phyloP scores from a whole-genome alignment of 805 yeast species.

The Suhomyces sp. region DNA sequence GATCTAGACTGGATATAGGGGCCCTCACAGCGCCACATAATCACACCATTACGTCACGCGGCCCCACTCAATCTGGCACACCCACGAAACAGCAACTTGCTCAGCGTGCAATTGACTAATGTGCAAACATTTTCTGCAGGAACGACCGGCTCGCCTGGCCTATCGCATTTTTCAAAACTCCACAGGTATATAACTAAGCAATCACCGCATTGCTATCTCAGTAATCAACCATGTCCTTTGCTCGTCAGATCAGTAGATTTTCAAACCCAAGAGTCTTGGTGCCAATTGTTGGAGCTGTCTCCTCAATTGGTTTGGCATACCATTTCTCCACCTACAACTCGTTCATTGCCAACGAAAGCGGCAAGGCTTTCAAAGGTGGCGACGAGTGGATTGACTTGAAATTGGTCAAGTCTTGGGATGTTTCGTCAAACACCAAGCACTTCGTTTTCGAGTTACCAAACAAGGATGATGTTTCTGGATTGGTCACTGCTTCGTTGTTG shows the following conservation, averaged over 20 bases:
- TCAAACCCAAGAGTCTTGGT: conserved; percentile 25
- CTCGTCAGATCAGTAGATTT: conserved; percentile 21
- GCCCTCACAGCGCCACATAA: not conserved
- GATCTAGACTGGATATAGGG: not conserved
- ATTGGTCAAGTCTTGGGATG: conserved; percentile 39
- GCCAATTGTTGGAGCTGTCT: conserved; percentile 31
- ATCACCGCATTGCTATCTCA: not conserved
- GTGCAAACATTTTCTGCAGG: not conserved
- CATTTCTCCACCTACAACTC: conserved; percentile 20
- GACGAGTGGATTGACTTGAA: conserved; percentile 73
- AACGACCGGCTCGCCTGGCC: not conserved
- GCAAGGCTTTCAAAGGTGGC: conserved; percentile 56
- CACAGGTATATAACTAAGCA: not conserved
- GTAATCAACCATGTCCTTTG: conserved; percentile 20
- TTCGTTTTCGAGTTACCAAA: conserved; percentile 68
- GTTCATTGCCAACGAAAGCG: conserved; percentile 32
- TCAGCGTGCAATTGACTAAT: not conserved
- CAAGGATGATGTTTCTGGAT: conserved; percentile 68
- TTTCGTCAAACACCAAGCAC: conserved; percentile 63
- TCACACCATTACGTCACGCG: not conserved
- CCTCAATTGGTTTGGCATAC: conserved; percentile 33
- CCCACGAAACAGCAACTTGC: not conserved
- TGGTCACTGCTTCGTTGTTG: conserved; percentile 73
- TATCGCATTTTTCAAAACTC: not conserved
- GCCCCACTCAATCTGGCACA: not conserved